Evolutionary conservation across 805 yeast species (phyloP).

Genomic region (Danielia reshetovae): DNA sequence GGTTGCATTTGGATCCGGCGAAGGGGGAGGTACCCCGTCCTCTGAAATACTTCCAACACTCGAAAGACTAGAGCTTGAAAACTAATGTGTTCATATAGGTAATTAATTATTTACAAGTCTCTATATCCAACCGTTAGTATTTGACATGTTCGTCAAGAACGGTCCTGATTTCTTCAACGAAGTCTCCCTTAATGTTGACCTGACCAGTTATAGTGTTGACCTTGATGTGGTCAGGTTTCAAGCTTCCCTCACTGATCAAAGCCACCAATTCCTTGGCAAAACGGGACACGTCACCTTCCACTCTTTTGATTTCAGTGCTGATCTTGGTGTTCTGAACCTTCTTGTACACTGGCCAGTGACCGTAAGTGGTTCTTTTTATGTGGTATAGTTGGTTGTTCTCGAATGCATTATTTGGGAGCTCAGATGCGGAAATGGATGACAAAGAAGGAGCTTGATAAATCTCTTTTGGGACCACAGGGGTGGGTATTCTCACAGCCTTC

Average conservation of each 20-base stretch:
- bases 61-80: not conserved
- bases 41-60: conserved; percentile 19
- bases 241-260: conserved; percentile 16
- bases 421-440: conserved; percentile 9
- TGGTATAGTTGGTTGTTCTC: conserved; percentile 34
- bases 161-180: conserved; percentile 26
- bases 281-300: conserved; percentile 63
- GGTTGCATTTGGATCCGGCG: conserved; percentile 54
- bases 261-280: conserved; percentile 63
- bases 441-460: conserved; percentile 29
- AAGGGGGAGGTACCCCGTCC: conserved; percentile 32
- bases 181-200: conserved; percentile 40
- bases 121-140: not conserved
- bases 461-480: conserved; percentile 13
- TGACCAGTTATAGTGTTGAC: conserved; percentile 33
- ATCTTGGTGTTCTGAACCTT: conserved; percentile 60
- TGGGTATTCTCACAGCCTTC: conserved; percentile 22
- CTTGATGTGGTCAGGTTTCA: conserved; percentile 30
- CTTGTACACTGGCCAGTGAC: conserved; percentile 79
- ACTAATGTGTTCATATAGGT: not conserved
- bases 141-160: conserved; percentile 20
- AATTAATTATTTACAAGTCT: conserved; percentile 1
- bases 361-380: conserved; percentile 50
- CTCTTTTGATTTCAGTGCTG: conserved; percentile 70
- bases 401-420: conserved; percentile 25